These are phyloP conservation scores for Oxyria digyna DNA, from an alignment of 148 eudicot genomes.

Conservation along the genomic window DNA sequence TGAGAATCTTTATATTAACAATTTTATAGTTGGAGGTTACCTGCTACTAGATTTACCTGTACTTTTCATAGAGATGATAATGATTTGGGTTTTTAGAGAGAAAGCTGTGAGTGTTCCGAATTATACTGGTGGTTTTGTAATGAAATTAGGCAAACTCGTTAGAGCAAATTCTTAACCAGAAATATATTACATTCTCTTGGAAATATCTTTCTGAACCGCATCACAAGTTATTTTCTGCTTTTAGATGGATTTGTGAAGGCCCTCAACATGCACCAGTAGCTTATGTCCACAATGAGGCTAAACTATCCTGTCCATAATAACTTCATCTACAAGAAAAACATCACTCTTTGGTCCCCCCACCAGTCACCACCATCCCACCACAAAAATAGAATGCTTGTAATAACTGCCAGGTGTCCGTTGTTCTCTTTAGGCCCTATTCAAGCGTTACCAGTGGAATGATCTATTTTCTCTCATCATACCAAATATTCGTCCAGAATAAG, in stretches of 20 bases:
- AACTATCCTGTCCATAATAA: background rate
- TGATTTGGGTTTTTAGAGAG: background rate
- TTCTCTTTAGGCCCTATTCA: background rate
- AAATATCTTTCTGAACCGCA: background rate
- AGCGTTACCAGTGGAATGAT: background rate
- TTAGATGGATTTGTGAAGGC: background rate
- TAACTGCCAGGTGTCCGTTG: background rate
- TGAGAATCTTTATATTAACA: background rate
- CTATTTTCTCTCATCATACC: background rate
- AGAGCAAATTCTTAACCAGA: background rate
- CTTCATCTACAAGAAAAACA: background rate
- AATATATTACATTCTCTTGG: background rate
- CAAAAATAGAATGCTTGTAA: background rate
- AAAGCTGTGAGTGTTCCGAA: background rate
- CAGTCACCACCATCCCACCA: background rate
- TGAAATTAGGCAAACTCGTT: background rate
- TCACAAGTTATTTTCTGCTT: background rate
- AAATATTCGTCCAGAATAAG: background rate
- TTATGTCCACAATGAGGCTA: background rate
- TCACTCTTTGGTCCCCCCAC: background rate
- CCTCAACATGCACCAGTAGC: background rate
- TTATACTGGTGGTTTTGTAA: background rate
- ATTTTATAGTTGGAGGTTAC: background rate
- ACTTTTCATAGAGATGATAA: background rate
- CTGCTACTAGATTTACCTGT: background rate